These are phyloP conservation scores for Thalassiosira livingstoniorum DNA, from an alignment of 352 stramenopile species.

Conservation along the genomic window DNA sequence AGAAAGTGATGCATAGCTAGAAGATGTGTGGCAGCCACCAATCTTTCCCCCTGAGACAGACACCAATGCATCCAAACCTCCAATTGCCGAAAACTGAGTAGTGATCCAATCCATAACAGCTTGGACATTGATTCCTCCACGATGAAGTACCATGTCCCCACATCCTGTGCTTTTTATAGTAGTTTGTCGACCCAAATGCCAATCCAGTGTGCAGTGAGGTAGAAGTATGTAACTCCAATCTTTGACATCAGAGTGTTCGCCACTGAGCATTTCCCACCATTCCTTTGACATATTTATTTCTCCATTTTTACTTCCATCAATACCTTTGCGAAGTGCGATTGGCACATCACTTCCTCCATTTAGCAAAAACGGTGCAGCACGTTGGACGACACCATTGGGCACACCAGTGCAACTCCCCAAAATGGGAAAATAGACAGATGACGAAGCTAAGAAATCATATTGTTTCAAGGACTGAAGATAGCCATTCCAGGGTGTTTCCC, in stretches of 20 bases:
- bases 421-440: not conserved
- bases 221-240: slow-evolving; percentile 53
- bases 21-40: slow-evolving; percentile 21
- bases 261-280: slow-evolving; percentile 33
- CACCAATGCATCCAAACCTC: slow-evolving; percentile 44
- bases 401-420: slow-evolving; percentile 40
- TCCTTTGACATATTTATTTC: not conserved
- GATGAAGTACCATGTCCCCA: not conserved
- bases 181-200: slow-evolving; percentile 5
- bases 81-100: slow-evolving; percentile 19
- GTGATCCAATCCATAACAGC: slow-evolving; percentile 42
- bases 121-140: slow-evolving; percentile 15
- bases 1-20: not conserved
- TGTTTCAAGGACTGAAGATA: slow-evolving; percentile 3
- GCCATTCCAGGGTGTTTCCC: not conserved
- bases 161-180: not conserved
- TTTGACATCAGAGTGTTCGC: slow-evolving; percentile 17
- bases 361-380: slow-evolving; percentile 1
- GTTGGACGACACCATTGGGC: slow-evolving; percentile 6
- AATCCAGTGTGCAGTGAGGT: slow-evolving; percentile 35
- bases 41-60: slow-evolving; percentile 25
- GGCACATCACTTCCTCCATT: slow-evolving; percentile 14
- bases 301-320: not conserved
- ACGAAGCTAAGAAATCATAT: not conserved
- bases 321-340: slow-evolving; percentile 18